Conservation (phyloP, 495 filamentous ascomycete species). For the Xylaria intraflava region DNA sequence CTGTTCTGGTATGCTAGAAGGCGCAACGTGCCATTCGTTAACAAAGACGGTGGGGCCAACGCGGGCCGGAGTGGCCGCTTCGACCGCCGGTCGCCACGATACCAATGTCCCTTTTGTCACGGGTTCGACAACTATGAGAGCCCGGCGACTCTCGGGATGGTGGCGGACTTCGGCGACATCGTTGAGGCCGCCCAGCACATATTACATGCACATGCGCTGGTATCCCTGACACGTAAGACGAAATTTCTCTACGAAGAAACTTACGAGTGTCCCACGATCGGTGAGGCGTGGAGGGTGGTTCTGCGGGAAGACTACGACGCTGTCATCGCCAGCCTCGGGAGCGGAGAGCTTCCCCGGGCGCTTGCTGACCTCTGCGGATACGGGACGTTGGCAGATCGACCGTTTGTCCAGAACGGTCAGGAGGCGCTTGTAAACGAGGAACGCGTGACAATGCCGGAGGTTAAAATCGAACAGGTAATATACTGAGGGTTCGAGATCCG, state of each 20-base stretch:
- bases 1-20: slow-evolving; percentile 7
- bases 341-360: neutral
- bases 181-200: neutral
- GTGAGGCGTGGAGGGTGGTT: neutral
- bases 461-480: neutral
- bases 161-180: neutral
- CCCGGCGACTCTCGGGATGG: neutral
- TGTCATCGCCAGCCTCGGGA: neutral
- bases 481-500: neutral
- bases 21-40: neutral
- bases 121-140: neutral
- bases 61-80: neutral
- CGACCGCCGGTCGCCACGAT: neutral
- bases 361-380: slow-evolving; percentile 1
- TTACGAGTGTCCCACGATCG: neutral
- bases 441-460: neutral
- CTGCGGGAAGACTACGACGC: neutral
- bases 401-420: neutral
- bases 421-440: neutral
- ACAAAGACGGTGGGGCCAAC: neutral
- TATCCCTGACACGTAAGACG: neutral
- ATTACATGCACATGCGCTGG: neutral
- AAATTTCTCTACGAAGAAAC: slow-evolving; percentile 3
- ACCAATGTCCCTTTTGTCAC: slow-evolving; percentile 2
- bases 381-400: neutral